Base-by-base conservation (phyloP, 2,329 filamentous ascomycete species). In the Chrysoporthe austroafricana region DNA sequence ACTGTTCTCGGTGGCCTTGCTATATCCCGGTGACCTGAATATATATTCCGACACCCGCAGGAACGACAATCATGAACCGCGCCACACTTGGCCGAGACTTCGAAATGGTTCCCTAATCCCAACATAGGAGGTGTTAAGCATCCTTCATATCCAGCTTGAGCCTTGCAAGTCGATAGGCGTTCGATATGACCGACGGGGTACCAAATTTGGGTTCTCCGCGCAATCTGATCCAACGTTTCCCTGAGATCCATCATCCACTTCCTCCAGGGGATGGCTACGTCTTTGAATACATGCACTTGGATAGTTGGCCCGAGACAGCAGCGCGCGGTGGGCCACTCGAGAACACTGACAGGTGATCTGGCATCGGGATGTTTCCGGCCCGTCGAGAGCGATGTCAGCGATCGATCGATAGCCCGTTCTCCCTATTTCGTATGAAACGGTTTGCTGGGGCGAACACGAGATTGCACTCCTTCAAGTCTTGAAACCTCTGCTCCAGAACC, bases 401-500 rank as follows among this genome's bases (percentile, higher is more conserved):
- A 43, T 26, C 44, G 32, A 66, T 21, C 50, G 39, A 63, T 39
- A 36, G 54, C 34, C 54, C 54, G 34, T 54, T 32, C 48, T 48
- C 34, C 44, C 13, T 6, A 39, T 6, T 21, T 50, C 26, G 48
- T 21, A 52, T 62, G 46, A 60, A 58, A 57, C 62, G 61, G 58
- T 39, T 44, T 60, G 32, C 46, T 48, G 50, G 67, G 65, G 44
- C 34, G 60, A 67, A 67, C 64, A 68, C 59, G 65, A 68, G 62
- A 68, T 69, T 26, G 7, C 18, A 54, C 21, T 34, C 13, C 32
- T 39, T 34, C 54, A 58, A 56, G 57, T 63, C 21, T 66, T 56
- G 52, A 56, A 63, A 63, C 48, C 44, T 39, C 56, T 64, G 43
- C 43, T 13, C 52, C 18, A 50, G 36, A 63, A 68, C 68, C 66